These are phyloP conservation scores for Rhexocercosporidium sp. DNA, from an alignment of 2,329 filamentous ascomycete genomes.

Conservation along the genomic window DNA sequence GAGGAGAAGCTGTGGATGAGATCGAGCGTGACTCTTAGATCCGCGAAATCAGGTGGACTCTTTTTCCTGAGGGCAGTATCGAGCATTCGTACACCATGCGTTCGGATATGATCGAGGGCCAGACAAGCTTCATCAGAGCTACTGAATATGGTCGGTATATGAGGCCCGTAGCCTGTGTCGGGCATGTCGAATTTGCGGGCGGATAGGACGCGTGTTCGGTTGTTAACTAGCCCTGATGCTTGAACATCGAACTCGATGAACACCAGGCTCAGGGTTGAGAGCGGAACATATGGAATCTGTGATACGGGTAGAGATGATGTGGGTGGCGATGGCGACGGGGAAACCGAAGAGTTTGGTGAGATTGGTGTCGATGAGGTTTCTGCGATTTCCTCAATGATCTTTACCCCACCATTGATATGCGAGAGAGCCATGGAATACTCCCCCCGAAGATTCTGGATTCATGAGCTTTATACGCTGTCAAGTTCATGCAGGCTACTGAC, in stretches of 20 bases:
- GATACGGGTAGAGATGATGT: background rate
- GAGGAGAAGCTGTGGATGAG: slow-evolving; percentile 2
- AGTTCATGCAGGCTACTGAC: background rate
- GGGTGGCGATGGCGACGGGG: slow-evolving; percentile 3
- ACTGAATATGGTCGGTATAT: background rate
- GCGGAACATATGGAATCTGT: background rate
- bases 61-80: slow-evolving; percentile 3
- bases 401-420: slow-evolving; percentile 25
- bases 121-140: background rate
- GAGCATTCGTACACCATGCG: background rate
- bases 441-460: slow-evolving; percentile 13
- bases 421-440: slow-evolving; percentile 18
- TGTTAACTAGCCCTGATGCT: background rate
- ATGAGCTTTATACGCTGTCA: background rate
- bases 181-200: slow-evolving; percentile 7
- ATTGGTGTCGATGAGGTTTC: background rate
- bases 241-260: slow-evolving; percentile 7
- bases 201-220: background rate
- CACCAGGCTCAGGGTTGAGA: background rate
- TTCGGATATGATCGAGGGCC: background rate
- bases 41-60: background rate
- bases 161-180: background rate
- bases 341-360: background rate
- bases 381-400: slow-evolving; percentile 20
- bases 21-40: background rate